phyloP scores from a whole-genome alignment of 495 filamentous ascomycete species.

The Neurospora sp. region DNA sequence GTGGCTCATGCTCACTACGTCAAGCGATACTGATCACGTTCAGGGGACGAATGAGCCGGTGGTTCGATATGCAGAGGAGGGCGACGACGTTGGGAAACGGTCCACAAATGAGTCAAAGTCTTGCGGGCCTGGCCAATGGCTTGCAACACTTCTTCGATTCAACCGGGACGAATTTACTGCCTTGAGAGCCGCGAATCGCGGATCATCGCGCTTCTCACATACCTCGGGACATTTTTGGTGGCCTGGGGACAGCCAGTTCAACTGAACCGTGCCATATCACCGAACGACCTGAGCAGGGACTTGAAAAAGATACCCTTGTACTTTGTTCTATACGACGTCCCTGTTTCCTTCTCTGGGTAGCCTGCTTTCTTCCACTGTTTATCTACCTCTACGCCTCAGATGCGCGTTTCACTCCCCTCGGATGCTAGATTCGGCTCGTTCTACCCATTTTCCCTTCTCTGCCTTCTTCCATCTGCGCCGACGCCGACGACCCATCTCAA shows the following conservation, averaged over 20 bases:
- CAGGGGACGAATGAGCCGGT: rapidly evolving
- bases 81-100: not conserved
- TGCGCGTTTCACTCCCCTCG: no score
- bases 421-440: no score
- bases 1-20: not conserved
- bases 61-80: not conserved
- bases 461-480: no score
- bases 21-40: not conserved
- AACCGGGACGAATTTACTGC: not conserved
- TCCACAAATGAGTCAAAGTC: not conserved
- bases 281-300: not conserved
- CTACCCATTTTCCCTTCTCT: no score
- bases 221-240: not conserved
- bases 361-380: no score
- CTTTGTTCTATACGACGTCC: not conserved
- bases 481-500: no score
- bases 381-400: no score
- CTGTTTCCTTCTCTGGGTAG: no score
- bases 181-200: not conserved
- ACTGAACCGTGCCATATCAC: not conserved
- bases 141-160: not conserved
- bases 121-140: not conserved
- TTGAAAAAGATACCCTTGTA: not conserved
- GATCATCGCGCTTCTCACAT: not conserved
- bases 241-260: not conserved